Conservation (phyloP, 805 yeast species). For the Candida golubevii region DNA sequence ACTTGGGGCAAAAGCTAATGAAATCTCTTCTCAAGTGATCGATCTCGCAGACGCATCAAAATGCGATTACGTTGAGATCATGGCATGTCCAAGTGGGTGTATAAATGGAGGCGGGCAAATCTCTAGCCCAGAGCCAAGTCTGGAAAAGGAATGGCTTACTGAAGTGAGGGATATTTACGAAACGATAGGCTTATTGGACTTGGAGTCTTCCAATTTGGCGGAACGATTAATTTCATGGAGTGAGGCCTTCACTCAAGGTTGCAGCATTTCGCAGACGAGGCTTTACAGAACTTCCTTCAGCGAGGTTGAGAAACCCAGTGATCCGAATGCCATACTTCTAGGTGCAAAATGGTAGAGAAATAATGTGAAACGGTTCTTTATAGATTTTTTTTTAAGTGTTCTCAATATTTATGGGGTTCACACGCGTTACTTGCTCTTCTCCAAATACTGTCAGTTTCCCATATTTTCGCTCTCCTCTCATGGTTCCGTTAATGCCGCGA, state of each 20-base stretch:
- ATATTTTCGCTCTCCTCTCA: too few relatives aligned
- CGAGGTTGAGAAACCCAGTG: conserved; percentile 50
- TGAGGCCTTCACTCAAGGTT: conserved; percentile 25
- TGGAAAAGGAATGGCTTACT: conserved; percentile 44
- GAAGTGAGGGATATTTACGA: conserved; percentile 33
- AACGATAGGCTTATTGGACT: conserved; percentile 22
- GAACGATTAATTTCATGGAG: conserved; percentile 30
- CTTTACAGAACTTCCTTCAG: conserved; percentile 45
- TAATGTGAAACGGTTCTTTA: background rate
- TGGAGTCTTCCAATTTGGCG: conserved; percentile 13
- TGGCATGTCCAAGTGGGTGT: conserved; percentile 99
- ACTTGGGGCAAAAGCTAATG: conserved; percentile 14
- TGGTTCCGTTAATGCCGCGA: too few relatives aligned
- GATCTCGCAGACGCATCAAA: conserved; percentile 54
- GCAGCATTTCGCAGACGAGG: conserved; percentile 31
- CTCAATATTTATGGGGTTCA: too few relatives aligned
- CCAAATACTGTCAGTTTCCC: too few relatives aligned
- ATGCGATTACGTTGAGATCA: conserved; percentile 84
- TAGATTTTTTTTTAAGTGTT: too few relatives aligned
- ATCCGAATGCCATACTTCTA: conserved; percentile 42
- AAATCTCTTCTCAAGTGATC: conserved; percentile 6
- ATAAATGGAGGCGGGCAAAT: conserved; percentile 96
- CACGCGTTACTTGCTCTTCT: too few relatives aligned
- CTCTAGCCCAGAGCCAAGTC: conserved; percentile 38
- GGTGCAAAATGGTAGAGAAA: conserved; percentile 52